Conservation (phyloP, 179 eudicot genomes). For the Vitellaria paradoxa region DNA sequence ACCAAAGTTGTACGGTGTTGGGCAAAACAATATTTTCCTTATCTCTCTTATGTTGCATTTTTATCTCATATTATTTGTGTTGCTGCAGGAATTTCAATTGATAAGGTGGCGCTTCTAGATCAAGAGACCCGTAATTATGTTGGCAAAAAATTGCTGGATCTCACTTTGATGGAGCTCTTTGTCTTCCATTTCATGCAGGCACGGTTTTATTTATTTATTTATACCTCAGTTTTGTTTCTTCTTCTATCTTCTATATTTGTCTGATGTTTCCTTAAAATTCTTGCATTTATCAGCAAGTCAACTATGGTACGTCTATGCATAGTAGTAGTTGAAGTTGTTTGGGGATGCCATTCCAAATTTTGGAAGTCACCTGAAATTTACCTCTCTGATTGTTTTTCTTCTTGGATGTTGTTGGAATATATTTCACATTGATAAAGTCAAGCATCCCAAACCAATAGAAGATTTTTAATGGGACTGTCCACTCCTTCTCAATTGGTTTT, state of each 20-base stretch:
- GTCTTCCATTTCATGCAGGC: constrained; percentile 96
- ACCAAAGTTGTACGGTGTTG: background rate
- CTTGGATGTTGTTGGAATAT: too few species aligned
- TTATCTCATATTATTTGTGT: constrained; percentile 11
- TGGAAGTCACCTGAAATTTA: background rate
- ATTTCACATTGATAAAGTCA: too few species aligned
- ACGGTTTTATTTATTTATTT: constrained; percentile 13
- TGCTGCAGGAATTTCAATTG: constrained; percentile 73
- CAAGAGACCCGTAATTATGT: constrained; percentile 90
- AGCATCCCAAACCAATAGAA: too few species aligned
- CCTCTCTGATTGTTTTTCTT: background rate
- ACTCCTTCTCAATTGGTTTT: too few species aligned
- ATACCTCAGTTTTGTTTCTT: background rate
- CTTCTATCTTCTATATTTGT: background rate
- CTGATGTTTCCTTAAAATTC: background rate
- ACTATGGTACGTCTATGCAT: background rate
- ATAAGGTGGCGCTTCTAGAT: constrained; percentile 73
- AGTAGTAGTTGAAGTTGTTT: background rate
- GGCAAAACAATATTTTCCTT: background rate
- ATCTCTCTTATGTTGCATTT: background rate
- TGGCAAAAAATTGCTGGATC: constrained; percentile 78
- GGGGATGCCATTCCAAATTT: background rate
- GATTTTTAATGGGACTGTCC: too few species aligned
- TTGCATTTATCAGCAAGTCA: background rate
- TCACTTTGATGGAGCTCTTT: constrained; percentile 87